Conservation (phyloP, 768 basidiomycete genomes). For the Kwoniella pini region DNA sequence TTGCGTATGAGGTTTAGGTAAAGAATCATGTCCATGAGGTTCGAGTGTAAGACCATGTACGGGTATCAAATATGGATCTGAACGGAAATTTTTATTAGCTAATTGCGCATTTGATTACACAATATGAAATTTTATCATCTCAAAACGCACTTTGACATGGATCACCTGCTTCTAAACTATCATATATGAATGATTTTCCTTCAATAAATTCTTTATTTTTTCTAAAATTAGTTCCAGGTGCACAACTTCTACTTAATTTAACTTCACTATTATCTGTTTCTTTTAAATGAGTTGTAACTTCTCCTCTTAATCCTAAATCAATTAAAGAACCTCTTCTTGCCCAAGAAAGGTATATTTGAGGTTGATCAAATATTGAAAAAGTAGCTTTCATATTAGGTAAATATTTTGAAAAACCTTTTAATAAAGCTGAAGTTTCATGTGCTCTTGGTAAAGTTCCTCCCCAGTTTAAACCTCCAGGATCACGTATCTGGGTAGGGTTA, state of each 20-base stretch:
- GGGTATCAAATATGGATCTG: conserved; percentile 50
- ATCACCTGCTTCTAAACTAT: conserved; percentile 48
- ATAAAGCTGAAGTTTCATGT: conserved; percentile 38
- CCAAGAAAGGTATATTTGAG: conserved; percentile 53
- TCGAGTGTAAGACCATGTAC: conserved; percentile 53
- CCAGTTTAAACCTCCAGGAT: conserved; percentile 49
- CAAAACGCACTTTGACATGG: conserved; percentile 48
- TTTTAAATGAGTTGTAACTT: conserved; percentile 48
- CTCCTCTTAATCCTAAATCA: conserved; percentile 45
- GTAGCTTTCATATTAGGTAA: conserved; percentile 50
- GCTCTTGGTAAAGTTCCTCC: conserved; percentile 50
- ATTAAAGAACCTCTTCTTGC: conserved; percentile 45
- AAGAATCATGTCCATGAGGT: conserved; percentile 45
- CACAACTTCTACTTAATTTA: conserved; percentile 45
- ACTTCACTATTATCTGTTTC: conserved; percentile 49
- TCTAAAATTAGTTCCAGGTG: conserved; percentile 48
- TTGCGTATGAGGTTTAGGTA: conserved; percentile 52
- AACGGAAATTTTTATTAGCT: neutral
- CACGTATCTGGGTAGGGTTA: conserved; percentile 36
- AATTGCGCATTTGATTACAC: neutral
- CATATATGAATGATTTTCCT: conserved; percentile 47
- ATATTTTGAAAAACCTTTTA: conserved; percentile 38
- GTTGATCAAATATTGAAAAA: conserved; percentile 54
- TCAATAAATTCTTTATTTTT: conserved; percentile 29
- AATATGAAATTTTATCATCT: no score